phyloP scores from a whole-genome alignment of 768 basidiomycete species.

The Kwoniella mangroviensis region DNA sequence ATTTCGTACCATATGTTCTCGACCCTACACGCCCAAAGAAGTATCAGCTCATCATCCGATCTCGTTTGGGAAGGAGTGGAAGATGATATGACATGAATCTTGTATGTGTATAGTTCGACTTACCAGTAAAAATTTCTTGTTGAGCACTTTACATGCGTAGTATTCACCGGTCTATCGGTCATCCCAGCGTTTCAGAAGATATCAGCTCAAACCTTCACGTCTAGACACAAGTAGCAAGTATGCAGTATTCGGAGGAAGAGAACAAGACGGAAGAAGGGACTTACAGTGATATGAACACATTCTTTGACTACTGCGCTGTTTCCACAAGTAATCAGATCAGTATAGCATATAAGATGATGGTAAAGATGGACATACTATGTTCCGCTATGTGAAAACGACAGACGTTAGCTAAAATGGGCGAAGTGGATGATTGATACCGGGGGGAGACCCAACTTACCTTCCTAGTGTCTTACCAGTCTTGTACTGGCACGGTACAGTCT shows the following conservation, averaged over 20 bases:
- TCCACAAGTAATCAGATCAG: neutral
- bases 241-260: too few species aligned
- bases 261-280: neutral
- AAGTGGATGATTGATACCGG: neutral
- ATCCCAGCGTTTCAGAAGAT: neutral
- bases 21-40: constrained; percentile 64
- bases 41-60: neutral
- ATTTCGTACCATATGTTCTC: constrained; percentile 98
- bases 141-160: constrained; percentile 99
- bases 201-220: constrained; percentile 13
- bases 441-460: constrained; percentile 48
- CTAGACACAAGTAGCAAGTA: neutral
- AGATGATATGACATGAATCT: neutral
- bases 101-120: neutral
- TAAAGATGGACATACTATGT: constrained; percentile 65
- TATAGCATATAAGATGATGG: neutral
- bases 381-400: constrained; percentile 75
- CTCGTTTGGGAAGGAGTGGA: neutral
- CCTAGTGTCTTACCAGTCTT: constrained; percentile 57
- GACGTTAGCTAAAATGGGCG: neutral
- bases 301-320: constrained; percentile 63
- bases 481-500: constrained; percentile 59
- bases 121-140: constrained; percentile 71
- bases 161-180: constrained; percentile 73
- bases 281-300: constrained; percentile 78